A percentile compares a stretch with the other conserved stretches of the same genome.
Evolutionary conservation across 2,329 filamentous ascomycete genomes (phyloP).

Genomic region (Scedosporium boydii): DNA sequence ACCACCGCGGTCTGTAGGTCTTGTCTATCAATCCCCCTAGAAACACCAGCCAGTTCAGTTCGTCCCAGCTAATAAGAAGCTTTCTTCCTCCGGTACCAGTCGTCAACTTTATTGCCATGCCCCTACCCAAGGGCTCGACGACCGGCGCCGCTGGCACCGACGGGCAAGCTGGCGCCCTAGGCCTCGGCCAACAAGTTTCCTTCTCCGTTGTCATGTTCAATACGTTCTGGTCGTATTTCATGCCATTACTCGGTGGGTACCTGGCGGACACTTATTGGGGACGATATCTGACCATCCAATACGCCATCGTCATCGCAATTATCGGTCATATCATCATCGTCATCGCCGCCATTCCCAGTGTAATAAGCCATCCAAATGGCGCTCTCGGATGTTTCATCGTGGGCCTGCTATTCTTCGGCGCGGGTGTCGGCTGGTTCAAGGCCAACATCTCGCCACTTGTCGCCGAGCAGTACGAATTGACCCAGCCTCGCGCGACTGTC

Average conservation of each 20-base stretch:
- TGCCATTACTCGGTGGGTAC: conserved; percentile 45
- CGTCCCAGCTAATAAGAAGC: neutral
- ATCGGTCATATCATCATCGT: conserved; percentile 59
- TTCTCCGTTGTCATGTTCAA: conserved; percentile 37
- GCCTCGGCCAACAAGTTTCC: conserved; percentile 45
- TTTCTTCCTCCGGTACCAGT: conserved; percentile 15
- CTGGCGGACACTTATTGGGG: conserved; percentile 50
- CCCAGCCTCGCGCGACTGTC: conserved; percentile 36
- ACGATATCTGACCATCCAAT: conserved; percentile 59
- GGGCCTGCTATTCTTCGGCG: conserved; percentile 38
- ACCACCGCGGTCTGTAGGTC: conserved; percentile 54
- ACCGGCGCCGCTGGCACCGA: conserved; percentile 36
- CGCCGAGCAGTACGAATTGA: conserved; percentile 53
- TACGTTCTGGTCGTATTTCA: conserved; percentile 50
- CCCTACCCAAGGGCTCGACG: conserved; percentile 41
- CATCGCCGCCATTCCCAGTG: conserved; percentile 51
- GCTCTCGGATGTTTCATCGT: conserved; percentile 55
- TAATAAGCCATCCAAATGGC: conserved; percentile 45
- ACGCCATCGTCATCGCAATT: conserved; percentile 51
- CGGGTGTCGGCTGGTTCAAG: conserved; percentile 70
- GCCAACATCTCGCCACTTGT: conserved; percentile 60
- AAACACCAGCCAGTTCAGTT: neutral
- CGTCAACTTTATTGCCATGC: conserved; percentile 55
- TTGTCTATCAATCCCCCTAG: neutral
- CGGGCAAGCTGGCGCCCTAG: conserved; percentile 42